Evolutionary conservation across 352 stramenopile species (phyloP).

Genomic region (Phytopythium delawarense): DNA sequence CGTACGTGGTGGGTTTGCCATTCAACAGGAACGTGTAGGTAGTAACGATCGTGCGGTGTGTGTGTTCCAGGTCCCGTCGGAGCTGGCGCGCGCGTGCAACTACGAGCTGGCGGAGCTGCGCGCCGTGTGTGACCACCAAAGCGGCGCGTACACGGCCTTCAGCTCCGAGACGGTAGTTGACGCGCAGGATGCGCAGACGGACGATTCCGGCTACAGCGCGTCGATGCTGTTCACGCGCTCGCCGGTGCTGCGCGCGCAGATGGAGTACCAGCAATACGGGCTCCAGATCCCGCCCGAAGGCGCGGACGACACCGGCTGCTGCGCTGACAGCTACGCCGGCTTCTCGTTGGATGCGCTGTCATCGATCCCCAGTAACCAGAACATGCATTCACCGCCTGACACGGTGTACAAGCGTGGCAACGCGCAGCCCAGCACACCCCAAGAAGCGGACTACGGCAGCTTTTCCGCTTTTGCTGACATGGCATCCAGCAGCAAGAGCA

Average conservation of each 20-base stretch:
- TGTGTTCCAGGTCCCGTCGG: constrained; percentile 36
- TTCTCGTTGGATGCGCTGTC: constrained; percentile 42
- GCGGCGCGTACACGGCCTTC: constrained; percentile 63
- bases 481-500: constrained; percentile 14
- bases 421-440: no score
- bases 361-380: constrained; percentile 15
- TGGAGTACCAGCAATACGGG: constrained; percentile 1
- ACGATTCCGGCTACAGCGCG: background rate
- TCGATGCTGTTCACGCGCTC: constrained; percentile 50
- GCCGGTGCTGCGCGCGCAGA: constrained; percentile 13
- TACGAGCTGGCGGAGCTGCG: constrained; percentile 39
- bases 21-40: background rate
- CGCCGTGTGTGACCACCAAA: constrained; percentile 39
- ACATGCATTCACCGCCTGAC: background rate
- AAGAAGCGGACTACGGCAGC: constrained; percentile 34
- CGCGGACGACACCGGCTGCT: constrained; percentile 4
- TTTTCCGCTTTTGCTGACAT: constrained; percentile 26
- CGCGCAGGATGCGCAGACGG: background rate
- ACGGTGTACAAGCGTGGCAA: background rate
- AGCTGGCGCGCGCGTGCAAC: constrained; percentile 52
- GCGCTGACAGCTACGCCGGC: constrained; percentile 35
- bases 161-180: constrained; percentile 54
- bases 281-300: background rate
- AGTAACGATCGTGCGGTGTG: background rate
- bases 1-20: constrained; percentile 23